A percentile compares a stretch with the other conserved stretches of the same genome.
phyloP scores from a whole-genome alignment of 2,329 filamentous ascomycete species.

The Arachnomyces sp. region DNA sequence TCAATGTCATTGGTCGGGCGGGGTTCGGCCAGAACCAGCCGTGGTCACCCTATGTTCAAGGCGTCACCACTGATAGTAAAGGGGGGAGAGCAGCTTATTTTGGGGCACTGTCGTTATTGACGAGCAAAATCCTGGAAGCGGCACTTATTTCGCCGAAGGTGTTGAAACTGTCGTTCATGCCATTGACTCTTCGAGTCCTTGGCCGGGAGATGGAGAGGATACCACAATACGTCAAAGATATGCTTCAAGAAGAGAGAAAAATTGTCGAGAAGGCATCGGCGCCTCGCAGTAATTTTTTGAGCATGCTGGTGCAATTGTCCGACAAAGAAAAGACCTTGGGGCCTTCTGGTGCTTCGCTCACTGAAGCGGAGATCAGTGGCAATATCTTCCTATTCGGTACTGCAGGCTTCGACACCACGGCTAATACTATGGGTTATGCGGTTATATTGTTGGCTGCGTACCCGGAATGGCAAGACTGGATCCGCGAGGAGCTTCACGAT shows the following conservation, averaged over 20 bases:
- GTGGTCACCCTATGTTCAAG: slow-evolving; percentile 20
- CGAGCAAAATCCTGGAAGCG: slow-evolving; percentile 21
- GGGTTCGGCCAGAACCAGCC: slow-evolving; percentile 26
- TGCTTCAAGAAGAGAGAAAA: slow-evolving; percentile 22
- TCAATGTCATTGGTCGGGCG: slow-evolving; percentile 31
- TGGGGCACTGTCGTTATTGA: slow-evolving; percentile 24
- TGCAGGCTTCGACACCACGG: slow-evolving; percentile 45
- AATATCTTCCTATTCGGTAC: slow-evolving; percentile 43
- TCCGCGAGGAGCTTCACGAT: slow-evolving; percentile 42
- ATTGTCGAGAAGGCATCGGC: neutral
- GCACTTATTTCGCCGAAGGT: slow-evolving; percentile 22
- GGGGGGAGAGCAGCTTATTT: slow-evolving; percentile 22
- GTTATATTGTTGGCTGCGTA: slow-evolving; percentile 41
- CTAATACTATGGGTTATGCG: slow-evolving; percentile 44
- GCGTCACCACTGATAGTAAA: slow-evolving; percentile 9
- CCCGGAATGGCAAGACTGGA: slow-evolving; percentile 46
- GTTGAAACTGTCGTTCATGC: slow-evolving; percentile 20
- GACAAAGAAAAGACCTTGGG: slow-evolving; percentile 18
- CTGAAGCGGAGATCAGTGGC: slow-evolving; percentile 34
- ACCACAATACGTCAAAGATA: slow-evolving; percentile 20
- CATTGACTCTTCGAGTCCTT: slow-evolving; percentile 17
- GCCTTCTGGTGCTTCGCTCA: slow-evolving; percentile 17
- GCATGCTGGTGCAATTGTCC: slow-evolving; percentile 23
- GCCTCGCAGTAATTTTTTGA: slow-evolving; percentile 21
- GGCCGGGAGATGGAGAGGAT: slow-evolving; percentile 21